Evolutionary conservation across 345 rosid genomes (phyloP), one percentile per base, ranked within the genome.

Genomic region (Gossypium herbaceum): DNA sequence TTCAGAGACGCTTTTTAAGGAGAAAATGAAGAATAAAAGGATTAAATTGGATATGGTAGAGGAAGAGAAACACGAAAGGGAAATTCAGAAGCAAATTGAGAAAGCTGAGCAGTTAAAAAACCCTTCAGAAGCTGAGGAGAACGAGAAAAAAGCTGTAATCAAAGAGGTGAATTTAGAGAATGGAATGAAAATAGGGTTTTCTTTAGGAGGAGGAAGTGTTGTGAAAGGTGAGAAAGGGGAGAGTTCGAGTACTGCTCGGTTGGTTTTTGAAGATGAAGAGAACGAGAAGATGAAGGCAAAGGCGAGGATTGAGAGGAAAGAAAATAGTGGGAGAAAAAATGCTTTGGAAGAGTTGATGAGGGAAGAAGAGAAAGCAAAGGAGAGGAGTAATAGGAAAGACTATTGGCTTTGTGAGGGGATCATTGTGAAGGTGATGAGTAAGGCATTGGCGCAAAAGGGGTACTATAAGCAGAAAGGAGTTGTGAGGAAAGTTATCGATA

Each of bases 31-130:
- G 87, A 93, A 86, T 44, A 95, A 95, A 87, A 86, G 99, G 58
- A 76, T 89, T 0, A 89, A 84, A 79, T 81, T 91, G 41, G 97
- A 93, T 73, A 68, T 93, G 78, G 97, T 76, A 13, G 98, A 95
- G 66, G 99, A 95, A 82, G 99, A 95, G 88, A 95, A 89, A 79
- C 93, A 91, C 63, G 98, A 93, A 85, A 84, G 89, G 64, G 93
- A 93, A 73, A 91, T 93, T 24, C 75, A 72, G 75, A 90, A 84
- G 76, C 98, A 93, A 86, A 95, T 93, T 29, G 97, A 95, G 80
- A 88, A 85, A 81, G 98, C 94, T 2, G 87, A 76, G 82, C 84
- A 76, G 76, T 76, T 82, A 1, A 57, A 71, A 58, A 17, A 65
- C 2, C 47, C 61, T 47, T 61, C 19, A 1, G 73, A 68, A 27